Percentiles rank a stretch among this genome's conserved stretches.
phyloP scores from a whole-genome alignment of 768 basidiomycete genomes.

The Strobilomyces confusus region DNA sequence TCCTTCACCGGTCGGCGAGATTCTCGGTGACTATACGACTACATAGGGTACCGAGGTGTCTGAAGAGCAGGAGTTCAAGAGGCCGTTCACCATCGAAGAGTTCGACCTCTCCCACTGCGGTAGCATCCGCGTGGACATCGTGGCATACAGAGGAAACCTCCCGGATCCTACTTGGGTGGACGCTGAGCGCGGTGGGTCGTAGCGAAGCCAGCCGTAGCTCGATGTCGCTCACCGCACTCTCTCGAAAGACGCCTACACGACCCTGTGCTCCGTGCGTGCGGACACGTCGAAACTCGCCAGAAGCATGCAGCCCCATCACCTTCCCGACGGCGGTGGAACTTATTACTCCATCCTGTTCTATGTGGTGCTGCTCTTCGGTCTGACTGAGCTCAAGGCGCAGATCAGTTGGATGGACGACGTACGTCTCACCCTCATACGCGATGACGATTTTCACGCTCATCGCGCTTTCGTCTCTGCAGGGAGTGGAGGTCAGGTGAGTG shows the following conservation, averaged over 20 bases:
- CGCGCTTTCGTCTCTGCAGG: slow-evolving; percentile 20
- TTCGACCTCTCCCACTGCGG: slow-evolving; percentile 14
- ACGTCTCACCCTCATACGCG: slow-evolving; percentile 19
- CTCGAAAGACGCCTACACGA: slow-evolving; percentile 7
- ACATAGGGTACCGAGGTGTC: slow-evolving; percentile 11
- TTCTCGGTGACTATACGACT: background rate
- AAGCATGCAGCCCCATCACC: slow-evolving; percentile 9
- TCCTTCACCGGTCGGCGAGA: background rate
- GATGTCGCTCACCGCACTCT: background rate
- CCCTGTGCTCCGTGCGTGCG: slow-evolving; percentile 8
- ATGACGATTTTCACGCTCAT: background rate
- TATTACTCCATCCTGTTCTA: slow-evolving; percentile 17
- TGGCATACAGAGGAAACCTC: slow-evolving; percentile 9
- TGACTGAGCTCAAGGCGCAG: slow-evolving; percentile 50
- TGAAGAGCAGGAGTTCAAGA: slow-evolving; percentile 14
- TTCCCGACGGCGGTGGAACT: slow-evolving; percentile 8
- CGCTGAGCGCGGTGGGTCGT: slow-evolving; percentile 4
- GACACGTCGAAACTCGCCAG: slow-evolving; percentile 10
- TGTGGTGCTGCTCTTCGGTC: slow-evolving; percentile 47
- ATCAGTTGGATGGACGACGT: slow-evolving; percentile 43
- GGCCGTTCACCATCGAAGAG: slow-evolving; percentile 12
- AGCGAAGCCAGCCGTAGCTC: too few species aligned
- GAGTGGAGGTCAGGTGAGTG: slow-evolving; percentile 33
- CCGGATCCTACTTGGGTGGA: slow-evolving; percentile 9
- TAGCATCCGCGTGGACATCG: slow-evolving; percentile 13